Evolutionary conservation across 2,329 filamentous ascomycete genomes (phyloP).

Genomic region (Sordariomycetes sp.): DNA sequence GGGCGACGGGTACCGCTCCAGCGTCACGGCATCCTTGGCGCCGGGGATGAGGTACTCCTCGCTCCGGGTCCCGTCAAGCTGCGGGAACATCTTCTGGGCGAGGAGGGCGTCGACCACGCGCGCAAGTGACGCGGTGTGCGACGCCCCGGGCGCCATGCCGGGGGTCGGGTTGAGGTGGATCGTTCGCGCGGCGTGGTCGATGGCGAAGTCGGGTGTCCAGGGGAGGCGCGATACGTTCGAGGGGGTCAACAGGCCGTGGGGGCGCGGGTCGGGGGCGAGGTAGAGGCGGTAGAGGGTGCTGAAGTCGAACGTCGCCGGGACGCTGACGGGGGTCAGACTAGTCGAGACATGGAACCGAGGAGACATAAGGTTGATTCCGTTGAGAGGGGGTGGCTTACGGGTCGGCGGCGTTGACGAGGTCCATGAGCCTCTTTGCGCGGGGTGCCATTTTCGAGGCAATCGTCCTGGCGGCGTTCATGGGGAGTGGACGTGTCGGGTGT

Average conservation of each 20-base stretch:
- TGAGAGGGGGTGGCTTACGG: slow-evolving; percentile 18
- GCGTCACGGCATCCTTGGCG: slow-evolving; percentile 19
- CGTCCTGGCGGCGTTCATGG: too few species aligned
- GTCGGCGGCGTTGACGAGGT: slow-evolving; percentile 25
- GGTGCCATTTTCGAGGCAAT: neutral
- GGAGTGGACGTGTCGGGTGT: neutral
- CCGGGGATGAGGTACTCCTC: slow-evolving; percentile 27
- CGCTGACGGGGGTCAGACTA: slow-evolving; percentile 18
- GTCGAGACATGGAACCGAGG: too few species aligned
- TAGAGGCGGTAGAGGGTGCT: slow-evolving; percentile 31
- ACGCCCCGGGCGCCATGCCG: slow-evolving; percentile 13
- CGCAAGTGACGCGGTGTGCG: slow-evolving; percentile 23
- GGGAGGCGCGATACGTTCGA: slow-evolving; percentile 30
- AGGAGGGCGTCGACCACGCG: slow-evolving; percentile 18
- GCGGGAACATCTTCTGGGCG: slow-evolving; percentile 19
- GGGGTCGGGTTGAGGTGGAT: slow-evolving; percentile 18
- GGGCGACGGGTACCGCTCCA: slow-evolving; percentile 49
- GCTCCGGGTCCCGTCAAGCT: slow-evolving; percentile 23
- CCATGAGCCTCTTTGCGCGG: slow-evolving; percentile 15
- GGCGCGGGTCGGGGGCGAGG: slow-evolving; percentile 26
- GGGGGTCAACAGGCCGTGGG: slow-evolving; percentile 36
- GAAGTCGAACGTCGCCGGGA: slow-evolving; percentile 28
- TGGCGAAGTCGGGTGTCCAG: slow-evolving; percentile 24
- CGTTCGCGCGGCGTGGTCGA: slow-evolving; percentile 17
- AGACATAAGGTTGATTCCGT: too few species aligned